Base-by-base conservation (phyloP, 1,139 yeast genomes). In the Suhomyces choctaworum region DNA sequence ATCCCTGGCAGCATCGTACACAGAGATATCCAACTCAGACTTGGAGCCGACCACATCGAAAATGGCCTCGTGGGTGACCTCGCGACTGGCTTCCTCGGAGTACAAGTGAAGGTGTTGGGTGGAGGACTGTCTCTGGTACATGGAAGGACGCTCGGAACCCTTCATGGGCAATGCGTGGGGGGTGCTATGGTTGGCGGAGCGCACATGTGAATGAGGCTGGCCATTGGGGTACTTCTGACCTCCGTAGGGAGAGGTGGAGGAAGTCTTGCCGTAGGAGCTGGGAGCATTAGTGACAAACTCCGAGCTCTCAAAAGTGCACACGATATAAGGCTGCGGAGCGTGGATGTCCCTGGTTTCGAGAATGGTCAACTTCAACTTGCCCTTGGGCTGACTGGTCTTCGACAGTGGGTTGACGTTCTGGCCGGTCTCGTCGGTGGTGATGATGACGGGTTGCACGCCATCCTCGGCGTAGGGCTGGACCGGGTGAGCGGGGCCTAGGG, bases 301-400 rank as follows among this genome's bases (percentile, higher is more conserved):
- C 1, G 95, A 83, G 44, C 94, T 83, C 56, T 89, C 96, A 64
- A 86, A 90, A 2, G 96, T 86, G 59, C 96, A 87, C 22, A 90
- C 96, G 16, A 87, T 96, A 58, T 90, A 90, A 3, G 96, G 96
- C 50, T 79, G 82, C 7, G 88, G 73, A 29, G 61, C 62, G 45
- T 73, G 66, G 43, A 89, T 68, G 47, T 79, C 82, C 40, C 73
- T 75, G 3, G 96, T 97, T 57, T 87, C 92, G 25, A 84, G 68
- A 47, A 92, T 88, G 31, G 78, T 78, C 31, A 92, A 89, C 51
- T 80, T 79, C 36, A 92, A 72, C 57, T 85, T 86, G 30, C 97
- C 97, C 58, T 84, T 77, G 32, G 89, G 88, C 27, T 78, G 72
- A 27, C 70, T 50, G 32, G 55, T 57, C 36, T 60, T 58, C 17